These are phyloP conservation scores for Craspedostauros australis DNA, from an alignment of 108 stramenopile genomes.

Conservation along the genomic window DNA sequence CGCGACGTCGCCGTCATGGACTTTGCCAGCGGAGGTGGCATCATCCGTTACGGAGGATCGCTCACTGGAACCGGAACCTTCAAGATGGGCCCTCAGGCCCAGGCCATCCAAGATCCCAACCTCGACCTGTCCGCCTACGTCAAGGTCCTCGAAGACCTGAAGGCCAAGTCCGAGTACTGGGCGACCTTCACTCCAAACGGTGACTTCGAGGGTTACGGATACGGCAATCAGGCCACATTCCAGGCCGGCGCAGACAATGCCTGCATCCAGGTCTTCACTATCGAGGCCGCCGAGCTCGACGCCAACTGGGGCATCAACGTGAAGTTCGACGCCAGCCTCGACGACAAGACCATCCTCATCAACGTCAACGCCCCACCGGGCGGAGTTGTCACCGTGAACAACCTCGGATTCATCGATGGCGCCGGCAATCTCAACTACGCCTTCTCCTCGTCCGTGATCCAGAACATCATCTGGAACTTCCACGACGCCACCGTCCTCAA, in stretches of 20 bases:
- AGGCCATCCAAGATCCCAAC: too few relatives aligned
- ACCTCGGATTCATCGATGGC: too few relatives aligned
- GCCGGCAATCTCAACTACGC: too few relatives aligned
- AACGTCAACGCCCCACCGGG: too few relatives aligned
- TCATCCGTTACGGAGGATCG: too few relatives aligned
- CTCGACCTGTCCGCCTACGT: conserved; percentile 4
- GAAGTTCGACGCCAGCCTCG: conserved; percentile 2
- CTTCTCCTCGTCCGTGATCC: conserved; percentile 8
- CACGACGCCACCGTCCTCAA: conserved; percentile 7
- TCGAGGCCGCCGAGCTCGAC: neutral
- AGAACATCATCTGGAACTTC: conserved; percentile 23
- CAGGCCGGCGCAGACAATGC: neutral
- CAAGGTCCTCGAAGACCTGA: conserved; percentile 3
- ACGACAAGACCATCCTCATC: conserved; percentile 25
- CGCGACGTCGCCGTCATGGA: neutral
- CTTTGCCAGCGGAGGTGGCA: too few relatives aligned
- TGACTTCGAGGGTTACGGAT: too few relatives aligned
- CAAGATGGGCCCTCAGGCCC: too few relatives aligned
- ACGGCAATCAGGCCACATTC: too few relatives aligned
- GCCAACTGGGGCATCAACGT: conserved; percentile 1
- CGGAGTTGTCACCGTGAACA: too few relatives aligned
- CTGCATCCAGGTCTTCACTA: conserved; percentile 6
- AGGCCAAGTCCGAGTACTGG: conserved; percentile 6
- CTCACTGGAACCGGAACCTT: too few relatives aligned
- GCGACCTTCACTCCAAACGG: conserved; percentile 5